phyloP scores from a whole-genome alignment of 495 filamentous ascomycete genomes.

The Hapsidospora chrysogenum region DNA sequence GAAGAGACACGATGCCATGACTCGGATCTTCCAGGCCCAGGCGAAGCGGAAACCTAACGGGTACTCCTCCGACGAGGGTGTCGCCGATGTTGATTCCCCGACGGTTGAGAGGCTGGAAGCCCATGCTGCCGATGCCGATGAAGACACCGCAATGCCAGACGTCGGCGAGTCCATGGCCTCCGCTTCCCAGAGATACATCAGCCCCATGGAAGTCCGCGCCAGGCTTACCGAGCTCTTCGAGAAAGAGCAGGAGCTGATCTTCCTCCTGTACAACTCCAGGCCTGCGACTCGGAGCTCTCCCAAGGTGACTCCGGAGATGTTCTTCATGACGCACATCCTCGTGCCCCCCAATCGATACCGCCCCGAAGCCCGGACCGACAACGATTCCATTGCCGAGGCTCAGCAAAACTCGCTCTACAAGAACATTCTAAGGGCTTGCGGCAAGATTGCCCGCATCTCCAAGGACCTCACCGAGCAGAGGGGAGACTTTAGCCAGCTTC shows the following conservation, averaged over 20 bases:
- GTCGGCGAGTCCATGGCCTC: slow-evolving; percentile 27
- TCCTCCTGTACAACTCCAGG: slow-evolving; percentile 66
- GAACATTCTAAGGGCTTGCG: slow-evolving; percentile 53
- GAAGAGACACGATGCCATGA: slow-evolving; percentile 44
- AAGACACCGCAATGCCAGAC: slow-evolving; percentile 15
- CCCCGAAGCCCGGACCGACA: slow-evolving; percentile 68
- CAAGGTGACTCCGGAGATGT: slow-evolving; percentile 62
- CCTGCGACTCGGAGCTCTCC: slow-evolving; percentile 29
- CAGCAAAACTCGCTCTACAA: slow-evolving; percentile 76
- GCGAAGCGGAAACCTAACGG: slow-evolving; percentile 15
- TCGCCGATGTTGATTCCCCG: slow-evolving; percentile 45
- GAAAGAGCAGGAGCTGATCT: slow-evolving; percentile 65
- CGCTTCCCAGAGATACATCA: slow-evolving; percentile 45
- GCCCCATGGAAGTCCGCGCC: slow-evolving; percentile 57
- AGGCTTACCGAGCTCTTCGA: slow-evolving; percentile 67
- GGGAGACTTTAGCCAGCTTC: slow-evolving; percentile 24
- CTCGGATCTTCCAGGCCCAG: slow-evolving; percentile 6
- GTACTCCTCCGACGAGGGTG: slow-evolving; percentile 42
- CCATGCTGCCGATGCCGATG: slow-evolving; percentile 25
- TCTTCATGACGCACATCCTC: slow-evolving; percentile 72
- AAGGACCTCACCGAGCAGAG: slow-evolving; percentile 25
- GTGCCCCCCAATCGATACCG: slow-evolving; percentile 87
- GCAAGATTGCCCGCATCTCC: slow-evolving; percentile 54
- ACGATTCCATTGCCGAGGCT: slow-evolving; percentile 64
- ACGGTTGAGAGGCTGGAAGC: slow-evolving; percentile 29